These are phyloP conservation scores for Yamadazyma diddensiae DNA, from an alignment of 1,139 yeast species.

Conservation along the genomic window DNA sequence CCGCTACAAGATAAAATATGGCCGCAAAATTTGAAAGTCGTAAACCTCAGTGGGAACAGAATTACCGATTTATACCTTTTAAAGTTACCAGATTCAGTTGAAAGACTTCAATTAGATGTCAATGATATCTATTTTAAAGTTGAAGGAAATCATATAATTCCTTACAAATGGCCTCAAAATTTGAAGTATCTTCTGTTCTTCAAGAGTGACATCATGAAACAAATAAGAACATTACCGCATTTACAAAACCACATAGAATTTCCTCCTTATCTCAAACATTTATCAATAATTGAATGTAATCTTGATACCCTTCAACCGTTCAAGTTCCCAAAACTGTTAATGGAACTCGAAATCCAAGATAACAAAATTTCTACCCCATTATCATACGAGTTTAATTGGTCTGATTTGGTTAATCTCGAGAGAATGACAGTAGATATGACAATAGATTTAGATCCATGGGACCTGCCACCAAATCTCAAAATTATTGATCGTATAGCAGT, in stretches of 20 bases:
- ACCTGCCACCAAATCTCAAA: slow-evolving; percentile 6
- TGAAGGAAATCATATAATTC: slow-evolving; percentile 3
- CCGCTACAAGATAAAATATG: slow-evolving; percentile 5
- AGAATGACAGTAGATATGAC: slow-evolving; percentile 10
- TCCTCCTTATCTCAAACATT: slow-evolving; percentile 17
- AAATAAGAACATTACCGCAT: neutral
- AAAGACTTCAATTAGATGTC: slow-evolving; percentile 6
- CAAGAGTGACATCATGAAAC: slow-evolving; percentile 5
- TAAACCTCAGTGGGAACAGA: slow-evolving; percentile 14
- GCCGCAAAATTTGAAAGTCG: slow-evolving; percentile 7
- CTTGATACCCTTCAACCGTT: slow-evolving; percentile 19
- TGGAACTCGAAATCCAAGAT: slow-evolving; percentile 21
- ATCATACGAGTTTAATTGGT: slow-evolving; percentile 20
- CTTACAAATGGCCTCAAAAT: slow-evolving; percentile 22
- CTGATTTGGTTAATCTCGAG: slow-evolving; percentile 15
- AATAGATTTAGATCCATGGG: slow-evolving; percentile 4
- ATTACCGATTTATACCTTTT: slow-evolving; percentile 8
- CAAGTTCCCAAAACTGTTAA: slow-evolving; percentile 25
- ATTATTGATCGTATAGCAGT: no score
- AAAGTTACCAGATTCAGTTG: slow-evolving; percentile 10
- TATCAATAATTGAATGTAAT: slow-evolving; percentile 18
- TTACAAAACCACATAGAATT: slow-evolving; percentile 14
- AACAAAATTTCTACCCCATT: slow-evolving; percentile 21
- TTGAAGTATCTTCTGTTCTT: slow-evolving; percentile 20
- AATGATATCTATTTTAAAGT: slow-evolving; percentile 7